These are phyloP conservation scores for Paramecium sexaurelia DNA, from an alignment of 73 alveolate species.

Conservation along the genomic window DNA sequence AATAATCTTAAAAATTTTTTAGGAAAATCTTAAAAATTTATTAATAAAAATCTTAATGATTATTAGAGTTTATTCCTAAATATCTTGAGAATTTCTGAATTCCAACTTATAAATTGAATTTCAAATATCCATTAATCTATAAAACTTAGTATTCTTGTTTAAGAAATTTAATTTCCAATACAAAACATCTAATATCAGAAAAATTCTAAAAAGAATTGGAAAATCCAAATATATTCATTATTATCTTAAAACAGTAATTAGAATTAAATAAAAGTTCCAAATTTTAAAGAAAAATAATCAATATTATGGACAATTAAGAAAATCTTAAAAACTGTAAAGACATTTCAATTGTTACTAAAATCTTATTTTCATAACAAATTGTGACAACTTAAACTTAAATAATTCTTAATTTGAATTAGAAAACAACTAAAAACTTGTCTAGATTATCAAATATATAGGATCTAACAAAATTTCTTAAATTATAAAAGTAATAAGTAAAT, in stretches of 20 bases:
- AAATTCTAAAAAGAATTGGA: neutral
- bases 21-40: no score
- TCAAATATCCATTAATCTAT: no score
- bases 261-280: neutral
- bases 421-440: neutral
- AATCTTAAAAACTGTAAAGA: neutral
- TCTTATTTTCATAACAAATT: neutral
- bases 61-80: no score
- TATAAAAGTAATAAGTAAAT: neutral
- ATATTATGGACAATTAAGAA: neutral
- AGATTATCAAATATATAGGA: neutral
- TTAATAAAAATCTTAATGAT: no score
- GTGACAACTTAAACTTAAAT: neutral
- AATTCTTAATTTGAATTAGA: neutral
- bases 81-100: no score
- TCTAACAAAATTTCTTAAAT: neutral
- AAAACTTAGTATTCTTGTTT: no score
- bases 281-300: neutral
- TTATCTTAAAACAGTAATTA: neutral
- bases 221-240: neutral
- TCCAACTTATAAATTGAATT: no score
- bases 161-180: no score
- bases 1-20: no score
- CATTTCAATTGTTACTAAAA: neutral
- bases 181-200: no score